Percentiles rank a stretch among this genome's conserved stretches.
phyloP scores from a whole-genome alignment of 345 rosid species.

The Triadica sebifera region DNA sequence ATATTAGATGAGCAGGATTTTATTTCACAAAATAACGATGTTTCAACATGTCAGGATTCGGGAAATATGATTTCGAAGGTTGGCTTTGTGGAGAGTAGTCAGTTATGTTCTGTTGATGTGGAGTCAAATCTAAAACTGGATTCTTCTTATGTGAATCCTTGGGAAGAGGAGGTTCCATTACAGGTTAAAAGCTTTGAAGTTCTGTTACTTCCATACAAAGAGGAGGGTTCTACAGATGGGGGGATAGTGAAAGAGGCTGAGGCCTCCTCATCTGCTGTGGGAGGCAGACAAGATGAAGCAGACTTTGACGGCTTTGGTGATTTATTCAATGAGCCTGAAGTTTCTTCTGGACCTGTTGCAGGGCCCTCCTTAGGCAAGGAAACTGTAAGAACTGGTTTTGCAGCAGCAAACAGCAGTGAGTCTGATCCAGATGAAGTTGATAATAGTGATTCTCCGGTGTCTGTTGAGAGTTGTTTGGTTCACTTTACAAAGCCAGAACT shows the following conservation, averaged over 20 bases:
- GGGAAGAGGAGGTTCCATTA: conserved; percentile 68
- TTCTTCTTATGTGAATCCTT: conserved; percentile 53
- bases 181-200: conserved; percentile 63
- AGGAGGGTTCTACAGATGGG: conserved; percentile 37
- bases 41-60: conserved; percentile 27
- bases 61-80: conserved; percentile 26
- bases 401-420: conserved; percentile 58
- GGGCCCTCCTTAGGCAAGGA: conserved; percentile 60
- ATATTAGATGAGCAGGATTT: conserved; percentile 36
- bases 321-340: conserved; percentile 86
- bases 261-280: conserved; percentile 50
- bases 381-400: conserved; percentile 47
- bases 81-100: conserved; percentile 32
- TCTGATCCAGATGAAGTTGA: conserved; percentile 97
- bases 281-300: conserved; percentile 48
- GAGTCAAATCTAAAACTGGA: conserved; percentile 39
- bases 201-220: conserved; percentile 73
- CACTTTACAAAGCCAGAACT: conserved; percentile 82
- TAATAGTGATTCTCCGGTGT: conserved; percentile 76
- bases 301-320: conserved; percentile 86
- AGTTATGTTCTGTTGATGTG: conserved; percentile 24
- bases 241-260: conserved; percentile 43
- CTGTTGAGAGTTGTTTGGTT: conserved; percentile 86
- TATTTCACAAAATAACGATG: conserved; percentile 36
- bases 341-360: conserved; percentile 44